A percentile compares a stretch with the other conserved stretches of the same genome.
Conservation (phyloP, 2,329 filamentous ascomycete species). For the Trichocomaceae sp. region DNA sequence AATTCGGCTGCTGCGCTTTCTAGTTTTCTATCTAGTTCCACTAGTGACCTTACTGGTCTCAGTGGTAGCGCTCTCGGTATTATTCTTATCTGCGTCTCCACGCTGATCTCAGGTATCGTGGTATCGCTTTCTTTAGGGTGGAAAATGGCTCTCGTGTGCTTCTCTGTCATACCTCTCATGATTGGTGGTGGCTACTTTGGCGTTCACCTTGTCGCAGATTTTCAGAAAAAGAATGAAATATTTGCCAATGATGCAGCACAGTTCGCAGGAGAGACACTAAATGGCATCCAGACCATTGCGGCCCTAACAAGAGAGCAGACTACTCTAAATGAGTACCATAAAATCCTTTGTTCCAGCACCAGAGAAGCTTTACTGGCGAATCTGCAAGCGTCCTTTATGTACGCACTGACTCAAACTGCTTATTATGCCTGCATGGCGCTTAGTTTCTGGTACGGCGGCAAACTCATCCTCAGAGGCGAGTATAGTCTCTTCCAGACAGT, state of each 20-base stretch:
- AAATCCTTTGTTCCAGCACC: conserved; percentile 55
- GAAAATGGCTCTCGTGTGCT: conserved; percentile 84
- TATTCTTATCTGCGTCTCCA: conserved; percentile 71
- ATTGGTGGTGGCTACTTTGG: conserved; percentile 78
- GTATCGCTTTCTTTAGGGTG: conserved; percentile 69
- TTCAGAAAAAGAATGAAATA: conserved; percentile 69
- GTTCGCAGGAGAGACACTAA: conserved; percentile 87
- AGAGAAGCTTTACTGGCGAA: conserved; percentile 62
- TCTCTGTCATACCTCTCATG: conserved; percentile 68
- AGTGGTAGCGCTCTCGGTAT: conserved; percentile 84
- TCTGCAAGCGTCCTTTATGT: conserved; percentile 68
- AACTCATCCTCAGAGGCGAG: conserved; percentile 62
- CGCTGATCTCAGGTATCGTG: conserved; percentile 65
- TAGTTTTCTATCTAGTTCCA: conserved; percentile 80
- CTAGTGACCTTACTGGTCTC: conserved; percentile 81
- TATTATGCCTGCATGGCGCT: conserved; percentile 78
- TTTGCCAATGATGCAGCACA: conserved; percentile 75
- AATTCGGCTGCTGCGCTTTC: conserved; percentile 86
- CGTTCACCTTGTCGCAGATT: conserved; percentile 75
- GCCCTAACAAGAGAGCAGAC: conserved; percentile 80
- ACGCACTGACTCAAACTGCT: conserved; percentile 75
- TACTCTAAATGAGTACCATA: conserved; percentile 65
- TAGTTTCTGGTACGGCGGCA: conserved; percentile 88
- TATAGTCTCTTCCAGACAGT: conserved; percentile 85
- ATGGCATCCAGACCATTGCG: conserved; percentile 86